Evolutionary conservation across 78 protist genomes (phyloP).

Genomic region (Salpingoeca rosetta): DNA sequence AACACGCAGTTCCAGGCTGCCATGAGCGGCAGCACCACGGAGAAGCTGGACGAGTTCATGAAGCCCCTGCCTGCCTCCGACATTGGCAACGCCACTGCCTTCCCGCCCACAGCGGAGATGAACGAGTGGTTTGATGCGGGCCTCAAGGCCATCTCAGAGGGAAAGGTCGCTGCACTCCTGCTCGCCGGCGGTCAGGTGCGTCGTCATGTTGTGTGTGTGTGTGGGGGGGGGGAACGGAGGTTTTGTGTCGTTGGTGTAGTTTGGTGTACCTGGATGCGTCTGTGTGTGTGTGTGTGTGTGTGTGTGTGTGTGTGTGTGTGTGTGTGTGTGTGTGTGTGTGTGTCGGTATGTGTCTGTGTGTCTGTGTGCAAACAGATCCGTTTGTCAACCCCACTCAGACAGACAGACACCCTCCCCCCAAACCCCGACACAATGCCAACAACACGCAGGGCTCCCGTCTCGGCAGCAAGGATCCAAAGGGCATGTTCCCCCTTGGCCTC

Average conservation of each 20-base stretch:
- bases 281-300: too few relatives aligned
- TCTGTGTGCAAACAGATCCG: too few relatives aligned
- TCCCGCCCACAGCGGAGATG: not conserved
- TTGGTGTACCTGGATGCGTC: too few relatives aligned
- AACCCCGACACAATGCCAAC: too few relatives aligned
- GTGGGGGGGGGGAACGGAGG: too few relatives aligned
- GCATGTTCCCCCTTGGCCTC: conserved; percentile 77
- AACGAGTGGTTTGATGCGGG: conserved; percentile 38
- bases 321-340: too few relatives aligned
- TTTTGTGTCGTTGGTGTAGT: too few relatives aligned
- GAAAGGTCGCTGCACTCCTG: conserved; percentile 53
- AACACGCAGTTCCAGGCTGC: conserved; percentile 2
- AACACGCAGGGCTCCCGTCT: conserved; percentile 85
- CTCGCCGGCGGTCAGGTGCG: conserved; percentile 86
- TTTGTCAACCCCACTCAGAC: too few relatives aligned
- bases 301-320: too few relatives aligned
- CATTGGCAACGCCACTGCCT: not conserved
- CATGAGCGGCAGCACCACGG: conserved; percentile 15
- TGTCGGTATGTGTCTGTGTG: too few relatives aligned
- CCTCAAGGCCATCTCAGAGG: conserved; percentile 34
- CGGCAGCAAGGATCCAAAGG: conserved; percentile 86
- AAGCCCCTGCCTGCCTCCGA: not conserved
- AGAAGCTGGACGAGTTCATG: not conserved
- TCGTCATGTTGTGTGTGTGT: too few relatives aligned
- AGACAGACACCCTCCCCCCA: too few relatives aligned